Conservation (phyloP, 257 asterid species). For the Nyctanthes arbortristis region DNA sequence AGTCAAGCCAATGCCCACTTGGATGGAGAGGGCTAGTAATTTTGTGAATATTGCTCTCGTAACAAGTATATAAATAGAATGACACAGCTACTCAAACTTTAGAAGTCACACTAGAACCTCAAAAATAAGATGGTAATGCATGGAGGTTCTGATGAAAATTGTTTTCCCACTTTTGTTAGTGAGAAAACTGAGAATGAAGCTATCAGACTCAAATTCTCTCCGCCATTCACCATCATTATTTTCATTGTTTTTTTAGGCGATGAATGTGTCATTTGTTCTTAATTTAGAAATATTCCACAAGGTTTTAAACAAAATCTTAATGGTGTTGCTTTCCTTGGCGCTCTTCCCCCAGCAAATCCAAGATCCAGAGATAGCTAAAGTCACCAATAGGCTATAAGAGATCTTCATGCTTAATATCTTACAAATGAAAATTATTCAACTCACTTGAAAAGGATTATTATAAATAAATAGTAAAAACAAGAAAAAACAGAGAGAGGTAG, state of each 20-base stretch:
- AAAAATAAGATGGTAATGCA: neutral
- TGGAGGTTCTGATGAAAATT: neutral
- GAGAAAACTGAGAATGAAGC: neutral
- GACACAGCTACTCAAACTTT: neutral
- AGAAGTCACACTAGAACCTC: neutral
- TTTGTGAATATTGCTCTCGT: neutral
- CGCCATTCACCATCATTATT: neutral
- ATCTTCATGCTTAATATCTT: neutral
- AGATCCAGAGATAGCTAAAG: neutral
- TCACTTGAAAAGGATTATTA: neutral
- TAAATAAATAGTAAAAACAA: neutral
- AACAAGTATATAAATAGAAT: no score
- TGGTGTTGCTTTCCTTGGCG: neutral
- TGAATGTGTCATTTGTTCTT: neutral
- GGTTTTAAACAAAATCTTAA: neutral
- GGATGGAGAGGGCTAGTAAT: neutral
- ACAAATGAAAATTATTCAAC: constrained; percentile 3
- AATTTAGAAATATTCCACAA: neutral
- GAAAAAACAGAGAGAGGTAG: neutral
- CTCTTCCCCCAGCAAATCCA: neutral
- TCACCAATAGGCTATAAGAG: neutral
- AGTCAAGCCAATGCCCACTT: neutral
- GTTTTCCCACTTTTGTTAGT: neutral
- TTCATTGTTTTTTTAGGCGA: neutral
- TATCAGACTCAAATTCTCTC: neutral